Conservation (phyloP, 352 stramenopile species). For the Phytophthora aleatoria region DNA sequence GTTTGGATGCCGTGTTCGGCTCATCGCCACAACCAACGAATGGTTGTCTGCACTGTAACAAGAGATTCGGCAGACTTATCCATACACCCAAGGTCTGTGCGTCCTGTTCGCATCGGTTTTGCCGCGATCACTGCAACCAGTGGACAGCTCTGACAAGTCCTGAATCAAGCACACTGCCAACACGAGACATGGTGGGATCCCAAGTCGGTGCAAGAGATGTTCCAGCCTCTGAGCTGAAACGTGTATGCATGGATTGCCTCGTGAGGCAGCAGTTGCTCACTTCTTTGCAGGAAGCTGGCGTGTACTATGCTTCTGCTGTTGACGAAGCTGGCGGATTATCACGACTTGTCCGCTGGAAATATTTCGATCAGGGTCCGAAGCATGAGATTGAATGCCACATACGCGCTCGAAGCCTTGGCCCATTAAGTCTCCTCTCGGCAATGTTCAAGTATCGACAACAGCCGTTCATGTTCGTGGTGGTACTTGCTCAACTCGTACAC, state of each 20-base stretch:
- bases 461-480: slow-evolving; percentile 71
- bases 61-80: slow-evolving; percentile 49
- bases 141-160: slow-evolving; percentile 25
- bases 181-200: slow-evolving; percentile 5
- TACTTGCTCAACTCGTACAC: slow-evolving; percentile 64
- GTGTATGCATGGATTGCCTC: slow-evolving; percentile 58
- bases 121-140: slow-evolving; percentile 49
- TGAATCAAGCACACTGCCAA: slow-evolving; percentile 17
- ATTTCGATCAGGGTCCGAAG: slow-evolving; percentile 59
- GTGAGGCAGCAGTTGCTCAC: slow-evolving; percentile 57
- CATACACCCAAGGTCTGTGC: slow-evolving; percentile 52
- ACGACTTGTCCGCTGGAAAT: slow-evolving; percentile 57
- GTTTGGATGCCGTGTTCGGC: slow-evolving; percentile 20
- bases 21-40: slow-evolving; percentile 14
- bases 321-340: slow-evolving; percentile 57
- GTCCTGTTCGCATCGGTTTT: slow-evolving; percentile 57
- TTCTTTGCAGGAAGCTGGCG: slow-evolving; percentile 39
- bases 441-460: slow-evolving; percentile 75
- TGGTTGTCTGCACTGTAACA: slow-evolving; percentile 48
- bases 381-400: slow-evolving; percentile 47
- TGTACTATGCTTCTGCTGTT: slow-evolving; percentile 44
- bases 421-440: slow-evolving; percentile 56
- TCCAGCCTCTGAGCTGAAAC: slow-evolving; percentile 13
- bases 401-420: slow-evolving; percentile 45
- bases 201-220: slow-evolving; percentile 9